Evolutionary conservation across 495 filamentous ascomycete species (phyloP), one percentile per base, ranked within the genome.

Genomic region (Hapsidospora chrysogenum): DNA sequence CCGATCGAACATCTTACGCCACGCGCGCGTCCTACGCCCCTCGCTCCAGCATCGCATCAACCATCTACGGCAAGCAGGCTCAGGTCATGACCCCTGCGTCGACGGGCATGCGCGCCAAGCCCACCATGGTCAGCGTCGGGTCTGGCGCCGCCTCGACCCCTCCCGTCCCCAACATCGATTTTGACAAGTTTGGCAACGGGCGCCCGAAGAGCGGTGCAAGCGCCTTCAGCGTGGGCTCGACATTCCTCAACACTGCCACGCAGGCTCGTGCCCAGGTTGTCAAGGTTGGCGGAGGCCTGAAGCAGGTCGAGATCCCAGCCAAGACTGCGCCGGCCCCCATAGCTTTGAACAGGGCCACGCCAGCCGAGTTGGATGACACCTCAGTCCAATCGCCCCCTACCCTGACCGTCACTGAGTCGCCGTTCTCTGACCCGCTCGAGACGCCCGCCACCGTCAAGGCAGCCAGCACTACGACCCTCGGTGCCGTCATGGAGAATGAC

Each of bases 41-140:
- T 13, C 74, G 85, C 33, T 79, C 70, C 45, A 85, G 78, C 52
- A 78, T 97, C 40, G 86, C 84, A 0, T 92, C 86, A 10, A 94
- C 86, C 3, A 80, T 92, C 20, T 95, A 93, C 52, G 52, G 85
- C 41, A 81, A 83, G 59, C 80, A 85, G 43, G 84, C 82, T 23
- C 33, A 36, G 23, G 70, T 92, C 33, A 71, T 93, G 19, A 50
- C 48, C 10, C 84, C 85, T 0, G 84, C 85, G 0, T 83, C 85
- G 43, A 85, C 84, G 30, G 79, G 78, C 36, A 75, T 80, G 41
- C 74, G 84, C 41, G 76, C 80, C 32, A 87, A 84, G 49, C 85
- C 92, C 11, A 81, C 79, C 31, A 77, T 95, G 42, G 83, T 97
- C 40, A 89, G 80, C 44, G 83, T 95, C 34, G 85, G 79, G 51